These are phyloP conservation scores for Sistotremastrum suecicum DNA, from an alignment of 768 basidiomycete species.

Conservation along the genomic window DNA sequence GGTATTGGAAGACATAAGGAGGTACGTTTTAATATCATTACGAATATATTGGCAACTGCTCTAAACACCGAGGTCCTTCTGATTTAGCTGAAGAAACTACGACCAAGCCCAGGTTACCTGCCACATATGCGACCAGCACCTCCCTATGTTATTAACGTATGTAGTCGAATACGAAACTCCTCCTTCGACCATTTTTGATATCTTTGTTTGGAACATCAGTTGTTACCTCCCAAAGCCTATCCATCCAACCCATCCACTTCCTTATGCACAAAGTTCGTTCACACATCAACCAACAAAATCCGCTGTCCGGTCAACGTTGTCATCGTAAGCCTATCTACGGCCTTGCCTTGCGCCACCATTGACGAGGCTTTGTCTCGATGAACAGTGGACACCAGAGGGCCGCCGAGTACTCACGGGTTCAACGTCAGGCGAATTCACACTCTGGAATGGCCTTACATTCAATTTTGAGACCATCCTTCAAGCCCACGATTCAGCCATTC, in stretches of 20 bases:
- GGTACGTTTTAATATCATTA: slow-evolving; percentile 30
- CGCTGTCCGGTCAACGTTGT: slow-evolving; percentile 95
- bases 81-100: slow-evolving; percentile 54
- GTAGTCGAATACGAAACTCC: slow-evolving; percentile 14
- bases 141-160: slow-evolving; percentile 81
- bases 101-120: slow-evolving; percentile 64
- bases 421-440: slow-evolving; percentile 92
- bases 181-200: slow-evolving; percentile 12
- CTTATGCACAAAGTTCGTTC: slow-evolving; percentile 91
- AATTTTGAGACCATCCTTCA: slow-evolving; percentile 99
- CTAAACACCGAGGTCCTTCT: neutral
- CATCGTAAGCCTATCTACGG: slow-evolving; percentile 41
- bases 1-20: slow-evolving; percentile 74
- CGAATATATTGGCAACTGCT: neutral
- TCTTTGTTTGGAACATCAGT: slow-evolving; percentile 29
- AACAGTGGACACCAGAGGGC: slow-evolving; percentile 94
- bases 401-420: slow-evolving; percentile 89
- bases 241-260: slow-evolving; percentile 85
- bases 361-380: slow-evolving; percentile 1
- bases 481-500: slow-evolving; percentile 91
- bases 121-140: slow-evolving; percentile 73
- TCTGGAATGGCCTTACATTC: slow-evolving; percentile 98
- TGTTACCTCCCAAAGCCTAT: slow-evolving; percentile 90
- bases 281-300: slow-evolving; percentile 98
- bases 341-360: neutral